phyloP scores from a whole-genome alignment of 352 stramenopile genomes.

The Pythium scleroteichum region DNA sequence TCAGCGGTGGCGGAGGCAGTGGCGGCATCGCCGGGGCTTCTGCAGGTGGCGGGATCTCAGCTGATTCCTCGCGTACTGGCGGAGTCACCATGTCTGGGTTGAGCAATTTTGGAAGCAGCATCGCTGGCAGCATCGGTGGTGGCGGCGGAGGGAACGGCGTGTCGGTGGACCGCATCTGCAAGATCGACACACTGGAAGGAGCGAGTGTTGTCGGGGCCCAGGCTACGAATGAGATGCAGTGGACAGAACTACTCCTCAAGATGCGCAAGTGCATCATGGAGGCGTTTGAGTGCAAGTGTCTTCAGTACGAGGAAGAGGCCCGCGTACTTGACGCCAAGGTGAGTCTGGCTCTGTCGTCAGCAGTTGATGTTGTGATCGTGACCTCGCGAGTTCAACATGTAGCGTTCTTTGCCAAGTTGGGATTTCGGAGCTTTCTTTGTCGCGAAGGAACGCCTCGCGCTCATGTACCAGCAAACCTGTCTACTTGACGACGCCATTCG shows the following conservation, averaged over 20 bases:
- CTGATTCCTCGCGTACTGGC: constrained; percentile 7
- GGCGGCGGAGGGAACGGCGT: constrained; percentile 17
- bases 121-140: constrained; percentile 20
- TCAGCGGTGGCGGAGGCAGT: constrained; percentile 6
- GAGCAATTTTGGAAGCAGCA: constrained; percentile 25
- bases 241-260: constrained; percentile 69
- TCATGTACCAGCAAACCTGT: constrained; percentile 87
- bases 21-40: not conserved
- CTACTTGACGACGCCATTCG: constrained; percentile 80
- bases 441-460: constrained; percentile 72
- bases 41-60: not conserved
- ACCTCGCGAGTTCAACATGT: not conserved
- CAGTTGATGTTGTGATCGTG: not conserved
- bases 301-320: constrained; percentile 78
- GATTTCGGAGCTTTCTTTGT: constrained; percentile 82
- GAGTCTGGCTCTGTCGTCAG: not conserved
- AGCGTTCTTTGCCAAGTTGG: constrained; percentile 53
- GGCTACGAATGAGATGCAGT: constrained; percentile 79
- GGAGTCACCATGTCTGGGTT: constrained; percentile 9
- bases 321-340: constrained; percentile 67
- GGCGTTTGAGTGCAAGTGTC: constrained; percentile 75
- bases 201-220: constrained; percentile 62
- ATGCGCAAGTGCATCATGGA: constrained; percentile 81
- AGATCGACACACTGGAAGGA: constrained; percentile 79
- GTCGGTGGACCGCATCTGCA: constrained; percentile 67